Conservation (phyloP, 2,329 filamentous ascomycete genomes). For the Colletotrichum sidae region DNA sequence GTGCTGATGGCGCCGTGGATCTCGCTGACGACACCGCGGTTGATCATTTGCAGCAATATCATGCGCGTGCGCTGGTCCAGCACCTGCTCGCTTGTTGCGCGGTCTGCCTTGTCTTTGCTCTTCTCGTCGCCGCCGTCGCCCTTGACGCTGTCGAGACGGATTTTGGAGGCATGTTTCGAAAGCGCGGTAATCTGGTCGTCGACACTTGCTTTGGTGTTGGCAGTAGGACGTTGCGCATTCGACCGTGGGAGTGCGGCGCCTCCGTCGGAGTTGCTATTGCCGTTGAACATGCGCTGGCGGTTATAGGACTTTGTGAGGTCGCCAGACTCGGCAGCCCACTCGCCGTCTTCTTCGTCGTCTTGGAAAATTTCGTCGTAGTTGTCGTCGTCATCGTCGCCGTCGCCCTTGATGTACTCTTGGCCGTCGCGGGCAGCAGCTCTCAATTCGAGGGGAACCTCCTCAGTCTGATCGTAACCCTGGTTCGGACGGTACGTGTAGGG, state of each 20-base stretch:
- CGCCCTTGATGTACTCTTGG: not conserved
- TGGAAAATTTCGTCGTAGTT: constrained; percentile 59
- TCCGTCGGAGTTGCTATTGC: constrained; percentile 43
- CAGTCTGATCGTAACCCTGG: constrained; percentile 56
- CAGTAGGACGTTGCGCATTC: constrained; percentile 82
- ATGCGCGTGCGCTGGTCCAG: constrained; percentile 93
- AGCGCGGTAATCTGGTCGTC: constrained; percentile 92
- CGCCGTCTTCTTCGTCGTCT: constrained; percentile 69
- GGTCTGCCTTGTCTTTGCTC: constrained; percentile 89
- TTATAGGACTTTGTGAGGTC: constrained; percentile 92
- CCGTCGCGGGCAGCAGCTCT: constrained; percentile 21
- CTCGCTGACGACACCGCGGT: constrained; percentile 87
- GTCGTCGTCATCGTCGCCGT: constrained; percentile 43
- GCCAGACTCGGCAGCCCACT: constrained; percentile 67
- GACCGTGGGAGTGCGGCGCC: constrained; percentile 71
- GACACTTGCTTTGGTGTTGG: constrained; percentile 82
- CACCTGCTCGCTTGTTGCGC: constrained; percentile 94
- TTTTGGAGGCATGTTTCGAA: constrained; percentile 85
- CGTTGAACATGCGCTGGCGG: constrained; percentile 78
- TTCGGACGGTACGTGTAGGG: constrained; percentile 57
- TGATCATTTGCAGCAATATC: constrained; percentile 96
- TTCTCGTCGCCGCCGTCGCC: constrained; percentile 54
- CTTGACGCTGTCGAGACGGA: constrained; percentile 78
- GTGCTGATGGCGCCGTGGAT: constrained; percentile 96
- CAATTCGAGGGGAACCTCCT: constrained; percentile 38